These are phyloP conservation scores for Cornus suecica DNA, from an alignment of 148 eudicot genomes.

Conservation along the genomic window DNA sequence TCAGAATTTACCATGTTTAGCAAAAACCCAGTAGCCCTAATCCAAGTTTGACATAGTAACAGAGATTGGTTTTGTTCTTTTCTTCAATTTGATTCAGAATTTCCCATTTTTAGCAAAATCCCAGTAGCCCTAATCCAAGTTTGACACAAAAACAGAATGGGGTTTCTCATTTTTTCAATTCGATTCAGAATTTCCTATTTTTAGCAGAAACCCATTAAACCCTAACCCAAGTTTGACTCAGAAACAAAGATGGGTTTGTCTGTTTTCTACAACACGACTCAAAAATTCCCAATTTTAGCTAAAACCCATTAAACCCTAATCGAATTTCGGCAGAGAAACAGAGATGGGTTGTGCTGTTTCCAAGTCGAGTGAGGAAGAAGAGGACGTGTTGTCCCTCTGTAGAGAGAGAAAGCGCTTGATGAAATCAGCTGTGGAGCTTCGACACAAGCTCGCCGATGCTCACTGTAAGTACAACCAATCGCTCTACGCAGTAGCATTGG, in stretches of 20 bases:
- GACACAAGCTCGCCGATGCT: slow-evolving; percentile 37
- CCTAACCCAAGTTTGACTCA: not conserved
- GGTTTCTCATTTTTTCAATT: too few relatives aligned
- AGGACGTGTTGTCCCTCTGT: slow-evolving; percentile 26
- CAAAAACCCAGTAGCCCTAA: too few relatives aligned
- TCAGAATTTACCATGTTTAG: too few relatives aligned
- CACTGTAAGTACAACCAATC: slow-evolving; percentile 39
- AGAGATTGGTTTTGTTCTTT: too few relatives aligned
- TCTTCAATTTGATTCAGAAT: too few relatives aligned
- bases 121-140: not conserved
- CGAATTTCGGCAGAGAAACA: not conserved
- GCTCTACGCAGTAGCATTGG: slow-evolving; percentile 40
- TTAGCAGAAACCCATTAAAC: too few relatives aligned
- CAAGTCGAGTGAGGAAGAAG: slow-evolving; percentile 9
- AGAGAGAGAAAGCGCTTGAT: slow-evolving; percentile 38
- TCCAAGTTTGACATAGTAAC: too few relatives aligned
- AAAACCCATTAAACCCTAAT: too few relatives aligned
- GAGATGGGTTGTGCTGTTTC: slow-evolving; percentile 38
- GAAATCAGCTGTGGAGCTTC: slow-evolving; percentile 32
- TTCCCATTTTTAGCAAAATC: too few relatives aligned
- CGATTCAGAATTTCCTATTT: too few relatives aligned
- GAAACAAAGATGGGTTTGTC: too few relatives aligned
- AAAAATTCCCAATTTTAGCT: not conserved
- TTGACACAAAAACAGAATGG: too few relatives aligned
- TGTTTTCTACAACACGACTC: not conserved